These are phyloP conservation scores for Rhazya stricta DNA, from an alignment of 257 asterid species.

Conservation along the genomic window DNA sequence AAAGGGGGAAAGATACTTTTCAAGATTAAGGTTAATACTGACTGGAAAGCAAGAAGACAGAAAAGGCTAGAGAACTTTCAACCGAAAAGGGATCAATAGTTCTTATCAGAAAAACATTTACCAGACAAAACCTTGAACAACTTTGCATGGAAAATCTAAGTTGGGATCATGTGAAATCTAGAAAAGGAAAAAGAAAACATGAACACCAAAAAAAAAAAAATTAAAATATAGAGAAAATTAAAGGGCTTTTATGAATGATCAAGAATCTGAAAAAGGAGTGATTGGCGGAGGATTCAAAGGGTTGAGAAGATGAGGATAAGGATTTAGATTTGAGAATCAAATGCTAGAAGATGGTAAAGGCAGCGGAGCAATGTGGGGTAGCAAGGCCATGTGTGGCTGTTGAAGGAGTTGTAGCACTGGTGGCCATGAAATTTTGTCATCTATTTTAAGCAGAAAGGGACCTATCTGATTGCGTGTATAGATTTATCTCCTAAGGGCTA, in stretches of 20 bases:
- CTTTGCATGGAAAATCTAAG: background rate
- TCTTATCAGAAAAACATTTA: background rate
- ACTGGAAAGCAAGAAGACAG: background rate
- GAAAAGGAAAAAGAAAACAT: background rate
- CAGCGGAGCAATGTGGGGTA: too few species aligned
- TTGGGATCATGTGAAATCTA: background rate
- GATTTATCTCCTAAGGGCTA: too few species aligned
- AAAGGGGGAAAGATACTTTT: background rate
- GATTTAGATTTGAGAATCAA: too few species aligned
- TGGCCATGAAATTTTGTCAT: too few species aligned
- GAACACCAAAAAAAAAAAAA: background rate
- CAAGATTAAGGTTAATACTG: background rate
- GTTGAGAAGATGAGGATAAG: too few species aligned
- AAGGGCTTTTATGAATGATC: background rate
- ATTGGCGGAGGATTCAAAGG: slow-evolving; percentile 10
- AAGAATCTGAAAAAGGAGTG: slow-evolving; percentile 1
- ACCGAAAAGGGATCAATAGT: slow-evolving; percentile 1
- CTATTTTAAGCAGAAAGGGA: too few species aligned
- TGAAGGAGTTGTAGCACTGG: too few species aligned
- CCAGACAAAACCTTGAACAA: background rate
- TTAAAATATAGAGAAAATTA: background rate
- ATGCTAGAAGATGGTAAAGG: too few species aligned
- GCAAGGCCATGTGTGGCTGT: too few species aligned
- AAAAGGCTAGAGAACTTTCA: background rate
- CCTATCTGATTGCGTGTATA: background rate